Base-by-base conservation (phyloP, 2,329 filamentous ascomycete species). In the Fusarium temperatum region DNA sequence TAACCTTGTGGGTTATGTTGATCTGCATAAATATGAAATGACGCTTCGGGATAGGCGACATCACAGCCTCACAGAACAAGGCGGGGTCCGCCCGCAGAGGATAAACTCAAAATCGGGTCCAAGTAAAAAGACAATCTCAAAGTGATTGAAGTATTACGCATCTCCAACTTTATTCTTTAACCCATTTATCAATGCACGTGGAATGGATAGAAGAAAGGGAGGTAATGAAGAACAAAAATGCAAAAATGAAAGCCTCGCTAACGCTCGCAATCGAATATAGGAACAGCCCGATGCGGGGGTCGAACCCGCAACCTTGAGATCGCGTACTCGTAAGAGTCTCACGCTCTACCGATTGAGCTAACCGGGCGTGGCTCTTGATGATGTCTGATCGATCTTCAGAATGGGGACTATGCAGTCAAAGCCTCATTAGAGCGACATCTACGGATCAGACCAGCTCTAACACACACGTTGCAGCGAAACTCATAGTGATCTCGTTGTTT, bases 261-360 rank as follows among this genome's bases (percentile, higher is more conserved):
- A 47, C n/a, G 65, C 41, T 68, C 36, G 65, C 47, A 68, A 68
- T 68, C 54, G 65, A 30, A 57, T 78, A 81, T 82, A 82, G 81
- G 81, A 82, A 82, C 45, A 82, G 81, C 81, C 81, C 81, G 78
- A 83, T 81, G 82, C 81, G 82, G 82, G 82, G 82, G 81, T 87
- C 85, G 85, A 87, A 89, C 87, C 86, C 85, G 84, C 85, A 87
- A 84, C 85, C 86, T 87, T 87, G 84, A 87, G 86, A 87, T 87
- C 57, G 78, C 63, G 78, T 72, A 77, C 78, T 78, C 77, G 32
- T 87, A 87, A 88, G 89, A 91, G 89, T 90, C 89, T 90, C 86
- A 90, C 89, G 89, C 89, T 91, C 89, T 91, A 90, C 78, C 78
- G 79, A 80, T 80, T 79, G 77, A 80, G 75, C 77, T 78, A 79